Base-by-base conservation (phyloP, 768 basidiomycete genomes). In the Cyclocybe cylindracea region DNA sequence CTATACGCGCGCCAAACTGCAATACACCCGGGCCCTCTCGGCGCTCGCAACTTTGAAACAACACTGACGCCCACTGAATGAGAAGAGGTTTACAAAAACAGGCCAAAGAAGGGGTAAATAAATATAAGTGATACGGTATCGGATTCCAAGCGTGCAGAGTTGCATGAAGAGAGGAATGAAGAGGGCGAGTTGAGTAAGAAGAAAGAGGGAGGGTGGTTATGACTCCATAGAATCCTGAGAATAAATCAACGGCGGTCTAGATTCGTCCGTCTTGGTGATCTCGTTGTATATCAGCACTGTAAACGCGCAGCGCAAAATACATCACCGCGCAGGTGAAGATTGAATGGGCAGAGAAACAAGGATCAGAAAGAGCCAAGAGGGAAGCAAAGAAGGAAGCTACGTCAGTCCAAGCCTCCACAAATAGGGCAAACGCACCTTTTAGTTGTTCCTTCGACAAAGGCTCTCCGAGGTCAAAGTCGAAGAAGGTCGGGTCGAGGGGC, bases 391-490 rank as follows among this genome's bases (percentile, higher is more conserved):
- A 24, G 24, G 24, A 24, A 24, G 24, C 5, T 24, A 24, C 24
- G 24, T 24, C 24, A 24, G 2, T 24, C 24, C 24, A 24, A 24
- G 24, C 24, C 24, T 24, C 24, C 32, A 59, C 67, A 39, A 7
- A 10, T 11, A 39, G 13, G 14, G 24, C 37, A 13, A 10, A 46
- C 61, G 10, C 37, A 85, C 87, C 80, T 78, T 90, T 90, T 43
- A 90, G 66, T 50, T 82, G 75, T 57, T 88, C 87, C 60, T 86
- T 90, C 13, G 78, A 74, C 51, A 86, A 59, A 9, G 82, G 74
- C 50, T 82, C 76, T 1, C 86, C 85, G 49, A 85, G 83, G 58
- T 92, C 90, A 62, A 93, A 93, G 57, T 92, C 84, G 61, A 93
- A 93, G 69, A 91, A 92, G 1, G 80, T 80, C 0, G 91, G 85